phyloP scores from a whole-genome alignment of 768 basidiomycete genomes.

The Mycena epipterygia region DNA sequence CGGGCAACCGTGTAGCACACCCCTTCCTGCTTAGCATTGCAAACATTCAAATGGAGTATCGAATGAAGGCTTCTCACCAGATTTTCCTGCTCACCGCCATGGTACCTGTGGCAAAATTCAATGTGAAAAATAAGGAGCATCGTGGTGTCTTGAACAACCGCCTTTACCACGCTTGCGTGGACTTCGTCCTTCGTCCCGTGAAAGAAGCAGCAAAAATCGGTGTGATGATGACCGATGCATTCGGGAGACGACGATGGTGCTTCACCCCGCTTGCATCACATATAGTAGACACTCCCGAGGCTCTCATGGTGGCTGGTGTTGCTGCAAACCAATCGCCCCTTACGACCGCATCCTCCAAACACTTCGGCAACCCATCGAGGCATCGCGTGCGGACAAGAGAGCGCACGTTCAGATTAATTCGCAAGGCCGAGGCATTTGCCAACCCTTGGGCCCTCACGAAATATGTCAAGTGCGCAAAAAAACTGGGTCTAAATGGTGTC shows the following conservation, averaged over 20 bases:
- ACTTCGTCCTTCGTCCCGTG: constrained; percentile 32
- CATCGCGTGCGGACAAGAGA: constrained; percentile 26
- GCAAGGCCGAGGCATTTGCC: background rate
- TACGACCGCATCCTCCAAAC: constrained; percentile 28
- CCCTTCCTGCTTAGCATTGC: constrained; percentile 34
- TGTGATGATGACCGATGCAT: constrained; percentile 37
- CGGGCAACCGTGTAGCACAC: constrained; percentile 30
- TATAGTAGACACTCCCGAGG: constrained; percentile 40
- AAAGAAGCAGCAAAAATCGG: constrained; percentile 36
- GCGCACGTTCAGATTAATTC: constrained; percentile 17
- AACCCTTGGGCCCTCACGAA: constrained; percentile 1
- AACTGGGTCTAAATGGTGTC: constrained; percentile 5
- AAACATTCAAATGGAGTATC: constrained; percentile 31
- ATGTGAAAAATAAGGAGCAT: constrained; percentile 24
- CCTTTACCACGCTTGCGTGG: constrained; percentile 36
- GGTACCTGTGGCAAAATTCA: constrained; percentile 40
- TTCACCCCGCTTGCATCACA: constrained; percentile 36
- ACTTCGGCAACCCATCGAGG: constrained; percentile 35
- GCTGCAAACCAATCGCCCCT: constrained; percentile 35
- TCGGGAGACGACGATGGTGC: constrained; percentile 31
- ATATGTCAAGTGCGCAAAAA: background rate
- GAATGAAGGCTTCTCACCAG: constrained; percentile 32
- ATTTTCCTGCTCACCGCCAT: constrained; percentile 37
- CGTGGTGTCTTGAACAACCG: constrained; percentile 29
- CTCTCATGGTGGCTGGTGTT: constrained; percentile 26